Percentiles rank a stretch among this genome's conserved stretches.
Evolutionary conservation across 768 basidiomycete genomes (phyloP).

Genomic region (Cystobasidium tubakii): DNA sequence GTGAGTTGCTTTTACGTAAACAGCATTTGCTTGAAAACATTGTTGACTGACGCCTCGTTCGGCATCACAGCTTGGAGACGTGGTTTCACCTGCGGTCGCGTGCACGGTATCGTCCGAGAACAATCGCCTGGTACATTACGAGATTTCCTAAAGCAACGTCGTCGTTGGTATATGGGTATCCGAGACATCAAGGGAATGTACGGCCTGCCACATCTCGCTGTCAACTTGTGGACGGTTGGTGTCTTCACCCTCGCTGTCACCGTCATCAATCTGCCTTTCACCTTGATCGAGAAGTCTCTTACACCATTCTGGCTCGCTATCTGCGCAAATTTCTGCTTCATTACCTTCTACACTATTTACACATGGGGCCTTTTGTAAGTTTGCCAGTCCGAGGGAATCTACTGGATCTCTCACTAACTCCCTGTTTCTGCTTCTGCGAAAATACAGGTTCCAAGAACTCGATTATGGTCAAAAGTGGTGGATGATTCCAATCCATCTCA

Average conservation of each 20-base stretch:
- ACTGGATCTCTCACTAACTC: too few species aligned
- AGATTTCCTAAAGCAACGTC: slow-evolving; percentile 49
- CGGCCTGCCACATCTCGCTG: slow-evolving; percentile 47
- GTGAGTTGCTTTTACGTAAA: too few species aligned
- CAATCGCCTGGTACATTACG: slow-evolving; percentile 47
- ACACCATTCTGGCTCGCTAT: slow-evolving; percentile 48
- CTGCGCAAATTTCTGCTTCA: slow-evolving; percentile 48
- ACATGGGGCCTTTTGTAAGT: slow-evolving; percentile 47
- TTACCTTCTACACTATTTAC: slow-evolving; percentile 47
- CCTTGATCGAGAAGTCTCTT: slow-evolving; percentile 46
- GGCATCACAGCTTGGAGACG: slow-evolving; percentile 47
- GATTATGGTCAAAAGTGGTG: slow-evolving; percentile 47
- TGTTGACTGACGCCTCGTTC: too few species aligned
- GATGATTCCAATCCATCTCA: slow-evolving; percentile 44
- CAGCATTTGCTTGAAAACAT: too few species aligned
- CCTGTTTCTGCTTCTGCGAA: neutral
- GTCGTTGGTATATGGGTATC: slow-evolving; percentile 49
- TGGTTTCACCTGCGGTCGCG: slow-evolving; percentile 48
- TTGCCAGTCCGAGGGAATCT: neutral
- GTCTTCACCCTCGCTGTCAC: slow-evolving; percentile 48
- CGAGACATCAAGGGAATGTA: slow-evolving; percentile 46
- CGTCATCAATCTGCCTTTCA: slow-evolving; percentile 48
- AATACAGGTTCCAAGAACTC: slow-evolving; percentile 36
- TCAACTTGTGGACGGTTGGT: slow-evolving; percentile 47
- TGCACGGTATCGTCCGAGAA: slow-evolving; percentile 48